Evolutionary conservation across 495 filamentous ascomycete species (phyloP), one percentile per base, ranked within the genome.

Genomic region (Aspergillus homomorphus): DNA sequence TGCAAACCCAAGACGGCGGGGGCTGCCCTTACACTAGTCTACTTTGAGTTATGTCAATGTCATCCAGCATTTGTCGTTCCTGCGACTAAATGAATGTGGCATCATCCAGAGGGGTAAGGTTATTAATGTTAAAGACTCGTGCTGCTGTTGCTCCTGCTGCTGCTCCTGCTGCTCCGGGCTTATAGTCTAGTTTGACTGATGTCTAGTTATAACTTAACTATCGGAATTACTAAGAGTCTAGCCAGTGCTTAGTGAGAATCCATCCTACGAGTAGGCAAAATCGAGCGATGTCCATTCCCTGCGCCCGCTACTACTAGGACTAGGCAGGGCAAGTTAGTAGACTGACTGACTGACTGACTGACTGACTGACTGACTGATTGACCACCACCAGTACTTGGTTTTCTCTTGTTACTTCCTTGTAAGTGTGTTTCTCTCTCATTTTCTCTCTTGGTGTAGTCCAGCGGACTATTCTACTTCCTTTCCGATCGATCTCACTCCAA

Each of bases 381-480:
- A 38, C 33, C 12, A 38, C 33, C 15, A 38, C 33, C 26, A 38
- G 33, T 7, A 38, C 46, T 49, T 26, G 26, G 51, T 53, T 42
- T 53, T 20, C 19, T 43, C 54, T 26, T 30, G 41, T 19, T 51
- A 8, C 41, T 51, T 16, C 45, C n/a, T 23, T 48, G 45, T 48
- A 28, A 24, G 23, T 28, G 30, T 5, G 28, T 45, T n/a, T 41
- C 18, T 4, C 30, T 23, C 42, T 30, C 56, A 15, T 19, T 49
- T 14, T 38, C 33, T 12, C 10, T 38, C 45, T 59, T n/a, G n/a
- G n/a, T n/a, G n/a, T n/a, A n/a, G n/a, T n/a, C n/a, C n/a, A 59
- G 56, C 59, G 62, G 62, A 64, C 57, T 67, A 67, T 67, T 43
- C 64, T 62, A 64, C 61, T 67, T 64, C 59, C 61, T 45, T 63